phyloP scores from a whole-genome alignment of 495 filamentous ascomycete species.

The Xylona heveae region DNA sequence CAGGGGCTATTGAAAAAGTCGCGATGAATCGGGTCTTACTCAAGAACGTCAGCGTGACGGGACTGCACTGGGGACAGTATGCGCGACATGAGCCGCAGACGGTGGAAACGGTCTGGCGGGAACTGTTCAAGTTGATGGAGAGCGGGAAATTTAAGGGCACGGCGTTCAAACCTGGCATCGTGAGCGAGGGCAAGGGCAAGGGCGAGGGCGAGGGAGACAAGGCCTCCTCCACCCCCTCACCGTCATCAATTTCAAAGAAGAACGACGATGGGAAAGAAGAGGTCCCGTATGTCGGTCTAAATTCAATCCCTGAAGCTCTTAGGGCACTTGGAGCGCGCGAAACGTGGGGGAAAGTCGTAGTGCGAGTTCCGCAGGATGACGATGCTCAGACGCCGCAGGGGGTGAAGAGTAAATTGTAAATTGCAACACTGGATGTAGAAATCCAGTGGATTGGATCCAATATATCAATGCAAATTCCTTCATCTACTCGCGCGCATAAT shows the following conservation, averaged over 20 bases:
- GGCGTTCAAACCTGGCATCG: conserved; percentile 52
- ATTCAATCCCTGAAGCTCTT: conserved; percentile 56
- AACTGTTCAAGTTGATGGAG: conserved; percentile 52
- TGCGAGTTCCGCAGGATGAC: conserved; percentile 55
- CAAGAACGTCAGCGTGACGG: conserved; percentile 84
- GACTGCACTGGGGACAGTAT: conserved; percentile 84
- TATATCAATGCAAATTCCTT: too few relatives aligned
- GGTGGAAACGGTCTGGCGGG: conserved; percentile 56
- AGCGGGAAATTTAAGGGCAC: conserved; percentile 66
- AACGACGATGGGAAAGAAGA: too few relatives aligned
- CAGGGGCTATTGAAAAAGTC: conserved; percentile 74
- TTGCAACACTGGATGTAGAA: too few relatives aligned
- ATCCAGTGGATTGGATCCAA: too few relatives aligned
- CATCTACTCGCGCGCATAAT: too few relatives aligned
- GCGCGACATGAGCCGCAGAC: conserved; percentile 47
- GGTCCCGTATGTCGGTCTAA: conserved; percentile 71
- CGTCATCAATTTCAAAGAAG: too few relatives aligned
- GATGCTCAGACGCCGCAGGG: too few relatives aligned
- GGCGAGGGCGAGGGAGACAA: too few relatives aligned
- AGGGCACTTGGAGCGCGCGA: conserved; percentile 54
- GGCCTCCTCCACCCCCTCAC: too few relatives aligned
- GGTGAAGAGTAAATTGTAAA: conserved; percentile 30
- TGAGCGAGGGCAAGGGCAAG: too few relatives aligned
- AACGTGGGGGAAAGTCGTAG: conserved; percentile 93
- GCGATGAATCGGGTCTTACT: conserved; percentile 77